phyloP scores from a whole-genome alignment of 2,329 filamentous ascomycete genomes.

The Chaetothyriales sp. region DNA sequence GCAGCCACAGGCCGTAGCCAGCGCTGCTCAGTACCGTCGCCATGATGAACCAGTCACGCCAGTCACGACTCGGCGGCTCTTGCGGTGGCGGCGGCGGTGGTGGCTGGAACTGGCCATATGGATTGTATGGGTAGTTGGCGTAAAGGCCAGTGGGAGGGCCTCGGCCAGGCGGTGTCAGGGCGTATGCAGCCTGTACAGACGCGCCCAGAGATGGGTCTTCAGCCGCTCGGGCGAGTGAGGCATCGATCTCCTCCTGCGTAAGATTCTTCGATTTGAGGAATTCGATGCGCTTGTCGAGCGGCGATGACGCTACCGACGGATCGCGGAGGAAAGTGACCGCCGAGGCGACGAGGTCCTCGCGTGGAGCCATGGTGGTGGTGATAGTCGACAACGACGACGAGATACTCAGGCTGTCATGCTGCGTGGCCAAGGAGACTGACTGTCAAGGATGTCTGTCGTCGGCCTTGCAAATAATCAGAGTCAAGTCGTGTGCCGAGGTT shows the following conservation, averaged over 20 bases:
- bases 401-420: not conserved
- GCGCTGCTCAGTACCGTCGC: constrained; percentile 85
- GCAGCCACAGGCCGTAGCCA: constrained; percentile 71
- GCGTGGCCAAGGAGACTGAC: too few species aligned
- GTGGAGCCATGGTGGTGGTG: constrained; percentile 54
- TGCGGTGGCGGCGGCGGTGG: constrained; percentile 31
- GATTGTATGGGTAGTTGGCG: constrained; percentile 35
- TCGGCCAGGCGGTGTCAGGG: constrained; percentile 10
- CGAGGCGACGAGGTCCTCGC: constrained; percentile 80
- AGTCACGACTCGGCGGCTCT: constrained; percentile 64
- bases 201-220: constrained; percentile 26
- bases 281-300: constrained; percentile 81
- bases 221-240: constrained; percentile 53
- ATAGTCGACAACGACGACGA: too few species aligned
- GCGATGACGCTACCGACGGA: constrained; percentile 72
- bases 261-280: constrained; percentile 95
- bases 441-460: not conserved
- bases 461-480: not conserved
- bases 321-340: constrained; percentile 78
- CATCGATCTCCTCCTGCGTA: constrained; percentile 85
- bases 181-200: constrained; percentile 30
- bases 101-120: constrained; percentile 38
- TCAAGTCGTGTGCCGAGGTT: not conserved
- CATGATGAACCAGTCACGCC: constrained; percentile 99
- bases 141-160: constrained; percentile 26